A percentile compares a stretch with the other conserved stretches of the same genome.
These are phyloP conservation scores for Penicillium sclerotiorum DNA, from an alignment of 2,329 filamentous ascomycete genomes.

Conservation along the genomic window DNA sequence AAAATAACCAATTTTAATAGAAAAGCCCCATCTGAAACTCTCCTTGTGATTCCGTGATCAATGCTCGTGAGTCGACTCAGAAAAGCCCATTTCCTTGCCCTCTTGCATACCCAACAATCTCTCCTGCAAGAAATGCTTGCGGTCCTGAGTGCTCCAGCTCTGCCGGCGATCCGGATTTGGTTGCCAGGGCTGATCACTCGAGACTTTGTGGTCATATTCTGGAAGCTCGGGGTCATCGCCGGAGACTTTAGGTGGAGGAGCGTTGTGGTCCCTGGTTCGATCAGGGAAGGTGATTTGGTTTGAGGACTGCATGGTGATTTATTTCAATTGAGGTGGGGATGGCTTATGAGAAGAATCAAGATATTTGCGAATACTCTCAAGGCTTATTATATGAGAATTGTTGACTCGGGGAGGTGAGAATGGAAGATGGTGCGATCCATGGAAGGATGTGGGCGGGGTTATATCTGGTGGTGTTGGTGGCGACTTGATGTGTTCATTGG, in stretches of 20 bases:
- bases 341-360: too few relatives aligned
- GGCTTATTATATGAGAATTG: too few relatives aligned
- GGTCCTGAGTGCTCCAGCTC: conserved; percentile 52
- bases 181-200: conserved; percentile 28
- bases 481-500: background rate
- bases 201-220: background rate
- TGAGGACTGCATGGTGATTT: background rate
- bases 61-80: conserved; percentile 50
- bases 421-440: background rate
- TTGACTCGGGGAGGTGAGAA: background rate
- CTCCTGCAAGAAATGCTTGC: conserved; percentile 59
- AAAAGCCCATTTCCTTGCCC: conserved; percentile 60
- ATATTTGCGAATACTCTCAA: background rate
- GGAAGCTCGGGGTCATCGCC: background rate
- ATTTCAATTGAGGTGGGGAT: background rate
- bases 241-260: background rate
- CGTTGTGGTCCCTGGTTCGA: conserved; percentile 11
- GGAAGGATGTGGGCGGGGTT: background rate
- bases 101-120: conserved; percentile 36
- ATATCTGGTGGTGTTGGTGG: background rate
- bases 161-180: conserved; percentile 33
- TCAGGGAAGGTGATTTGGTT: conserved; percentile 3
- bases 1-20: too few relatives aligned
- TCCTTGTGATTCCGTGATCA: background rate
- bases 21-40: background rate